Conservation (phyloP, 1,284 basidiomycete species). For the Pseudozyma flocculosa region DNA sequence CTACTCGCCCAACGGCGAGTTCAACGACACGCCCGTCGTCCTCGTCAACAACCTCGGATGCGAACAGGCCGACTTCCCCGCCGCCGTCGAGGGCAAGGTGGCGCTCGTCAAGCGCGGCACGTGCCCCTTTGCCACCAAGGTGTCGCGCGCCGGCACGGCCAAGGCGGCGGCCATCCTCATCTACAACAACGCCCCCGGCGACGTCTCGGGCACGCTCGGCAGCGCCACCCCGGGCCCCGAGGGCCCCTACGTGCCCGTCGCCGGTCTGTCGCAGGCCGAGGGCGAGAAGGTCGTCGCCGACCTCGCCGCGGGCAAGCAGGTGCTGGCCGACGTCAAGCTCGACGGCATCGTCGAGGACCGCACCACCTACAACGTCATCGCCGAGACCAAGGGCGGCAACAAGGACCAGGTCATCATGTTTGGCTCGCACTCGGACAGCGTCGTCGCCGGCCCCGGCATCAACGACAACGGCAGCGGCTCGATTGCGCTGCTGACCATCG, state of each 20-base stretch:
- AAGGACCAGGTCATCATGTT: conserved; percentile 23
- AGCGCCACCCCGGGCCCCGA: conserved; percentile 8
- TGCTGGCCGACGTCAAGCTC: conserved; percentile 14
- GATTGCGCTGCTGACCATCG: conserved; percentile 21
- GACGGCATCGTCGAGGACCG: conserved; percentile 23
- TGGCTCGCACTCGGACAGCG: conserved; percentile 26
- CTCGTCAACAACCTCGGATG: conserved; percentile 20
- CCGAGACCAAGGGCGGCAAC: conserved; percentile 15
- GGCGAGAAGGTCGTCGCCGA: conserved; percentile 7
- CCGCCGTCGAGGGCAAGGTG: conserved; percentile 15
- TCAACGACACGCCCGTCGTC: conserved; percentile 13
- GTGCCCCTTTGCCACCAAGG: conserved; percentile 16
- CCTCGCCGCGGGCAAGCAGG: conserved; percentile 16
- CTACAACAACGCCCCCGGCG: conserved; percentile 20
- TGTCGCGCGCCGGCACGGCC: conserved; percentile 17
- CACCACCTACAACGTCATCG: conserved; percentile 25
- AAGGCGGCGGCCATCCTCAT: conserved; percentile 18
- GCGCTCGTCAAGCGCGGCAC: conserved; percentile 21
- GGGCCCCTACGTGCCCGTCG: conserved; percentile 23
- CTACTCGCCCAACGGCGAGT: conserved; percentile 23
- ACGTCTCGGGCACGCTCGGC: conserved; percentile 19
- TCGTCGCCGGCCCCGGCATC: conserved; percentile 25
- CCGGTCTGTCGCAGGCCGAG: conserved; percentile 10
- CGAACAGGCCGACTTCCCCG: conserved; percentile 18
- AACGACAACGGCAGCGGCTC: conserved; percentile 34